Evolutionary conservation across 164 flowering plant genomes (phyloP), one percentile per base, ranked within the genome.

Genomic region (Chimonanthus salicifolius): DNA sequence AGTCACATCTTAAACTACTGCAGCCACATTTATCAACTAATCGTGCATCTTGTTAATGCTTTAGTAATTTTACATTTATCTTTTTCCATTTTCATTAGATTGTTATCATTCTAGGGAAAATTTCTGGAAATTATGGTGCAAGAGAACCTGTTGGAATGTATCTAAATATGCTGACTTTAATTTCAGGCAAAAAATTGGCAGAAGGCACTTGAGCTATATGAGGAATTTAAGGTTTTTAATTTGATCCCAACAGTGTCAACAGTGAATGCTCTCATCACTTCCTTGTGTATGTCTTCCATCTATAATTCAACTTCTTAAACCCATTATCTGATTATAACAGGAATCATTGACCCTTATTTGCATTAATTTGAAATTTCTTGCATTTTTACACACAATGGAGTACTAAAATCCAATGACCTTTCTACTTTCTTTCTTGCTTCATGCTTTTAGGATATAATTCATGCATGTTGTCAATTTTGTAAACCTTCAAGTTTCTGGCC

Each of bases 201-300:
- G 84, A 95, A 82, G 78, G 99, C 97, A 49, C 74, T 87, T 82
- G 90, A 87, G 80, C 85, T 95, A 13, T 90, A 89, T 76, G 91
- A 90, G 60, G 84, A 91, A 72, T 81, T 89, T 65, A 95, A 87
- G 80, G 79, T 85, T 62, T 81, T 83, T 66, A 89, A 83, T 64
- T 75, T 92, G 79, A 83, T 74, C 43, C 90, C 88, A 70, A 84
- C 94, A 46, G 92, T 91, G 75, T 84, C 98, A 75, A 88, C 94
- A 62, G 77, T 95, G 83, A 95, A 95, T 84, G 99, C 98, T 58
- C 82, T 93, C 76, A 85, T 95, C 74, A 95, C 93, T 72, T 88
- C 94, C 71, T 85, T 95, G 78, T 95, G 99, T 95, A 88, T 78
- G 96, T 79, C 67, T 45, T 16, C 33, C 70, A 7, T 44, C 3